Evolutionary conservation across 2,329 filamentous ascomycete genomes (phyloP).

Genomic region (Clonostachys sp.): DNA sequence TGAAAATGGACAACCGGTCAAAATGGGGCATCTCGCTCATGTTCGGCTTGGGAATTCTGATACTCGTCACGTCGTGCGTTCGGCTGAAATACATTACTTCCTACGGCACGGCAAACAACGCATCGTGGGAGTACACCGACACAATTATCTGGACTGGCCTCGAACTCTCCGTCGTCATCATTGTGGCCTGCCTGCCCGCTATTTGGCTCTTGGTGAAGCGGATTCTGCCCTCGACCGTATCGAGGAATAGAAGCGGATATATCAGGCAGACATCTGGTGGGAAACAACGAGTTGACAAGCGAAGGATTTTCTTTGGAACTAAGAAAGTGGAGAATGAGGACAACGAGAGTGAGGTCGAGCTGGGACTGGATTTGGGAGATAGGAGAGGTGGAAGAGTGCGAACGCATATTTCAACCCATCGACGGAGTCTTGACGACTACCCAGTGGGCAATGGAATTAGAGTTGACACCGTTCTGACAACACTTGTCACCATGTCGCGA

Average conservation of each 20-base stretch:
- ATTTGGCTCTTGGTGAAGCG: conserved; percentile 22
- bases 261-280: conserved; percentile 1
- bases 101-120: conserved; percentile 25
- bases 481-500: no score
- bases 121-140: conserved; percentile 34
- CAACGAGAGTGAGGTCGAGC: conserved; percentile 15
- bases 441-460: no score
- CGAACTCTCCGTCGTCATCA: conserved; percentile 33
- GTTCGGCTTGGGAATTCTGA: conserved; percentile 37
- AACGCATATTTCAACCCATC: conserved; percentile 15
- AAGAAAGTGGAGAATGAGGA: conserved; percentile 2
- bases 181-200: conserved; percentile 33
- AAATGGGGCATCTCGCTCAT: conserved; percentile 36
- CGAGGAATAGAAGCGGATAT: background rate
- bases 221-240: background rate
- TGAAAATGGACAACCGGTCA: conserved; percentile 32
- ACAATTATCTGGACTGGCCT: conserved; percentile 35
- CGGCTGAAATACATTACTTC: conserved; percentile 24
- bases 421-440: background rate
- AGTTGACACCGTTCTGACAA: no score
- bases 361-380: conserved; percentile 18
- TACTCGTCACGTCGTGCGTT: conserved; percentile 25
- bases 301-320: background rate
- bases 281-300: no score
- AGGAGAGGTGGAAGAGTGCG: conserved; percentile 19